A percentile compares a stretch with the other conserved stretches of the same genome.
These are phyloP conservation scores for Carex myosuroides DNA, from an alignment of 176 grass and related monocot genomes.

Conservation along the genomic window DNA sequence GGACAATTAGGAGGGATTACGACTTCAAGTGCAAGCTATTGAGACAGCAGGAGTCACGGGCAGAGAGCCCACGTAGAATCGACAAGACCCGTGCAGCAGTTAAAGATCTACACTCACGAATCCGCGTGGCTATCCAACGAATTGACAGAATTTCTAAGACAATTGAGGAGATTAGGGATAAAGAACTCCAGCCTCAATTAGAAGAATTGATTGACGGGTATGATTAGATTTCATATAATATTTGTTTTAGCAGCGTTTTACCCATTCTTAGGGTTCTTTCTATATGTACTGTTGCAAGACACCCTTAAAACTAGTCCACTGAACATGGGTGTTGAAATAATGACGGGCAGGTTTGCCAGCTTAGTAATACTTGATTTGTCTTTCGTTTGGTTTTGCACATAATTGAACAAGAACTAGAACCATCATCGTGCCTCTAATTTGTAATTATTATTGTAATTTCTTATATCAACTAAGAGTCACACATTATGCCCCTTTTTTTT, in stretches of 20 bases:
- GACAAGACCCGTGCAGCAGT: constrained; percentile 84
- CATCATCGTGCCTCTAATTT: not conserved
- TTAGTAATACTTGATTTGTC: not conserved
- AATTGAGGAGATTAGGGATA: constrained; percentile 95
- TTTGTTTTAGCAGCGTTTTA: not conserved
- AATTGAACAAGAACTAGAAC: constrained; percentile 6
- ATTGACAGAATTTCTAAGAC: constrained; percentile 87
- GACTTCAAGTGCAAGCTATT: constrained; percentile 77
- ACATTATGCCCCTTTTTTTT: not conserved
- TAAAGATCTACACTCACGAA: constrained; percentile 93
- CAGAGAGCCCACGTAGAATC: constrained; percentile 52
- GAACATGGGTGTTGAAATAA: not conserved
- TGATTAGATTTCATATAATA: constrained; percentile 15
- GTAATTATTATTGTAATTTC: not conserved
- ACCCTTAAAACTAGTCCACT: not conserved
- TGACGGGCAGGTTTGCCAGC: not conserved
- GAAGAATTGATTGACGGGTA: constrained; percentile 99
- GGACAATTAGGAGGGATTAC: constrained; percentile 65
- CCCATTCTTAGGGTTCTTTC: not conserved
- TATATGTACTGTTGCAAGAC: not conserved
- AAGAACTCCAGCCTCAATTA: constrained; percentile 94
- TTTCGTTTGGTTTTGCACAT: not conserved
- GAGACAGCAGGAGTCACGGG: constrained; percentile 73
- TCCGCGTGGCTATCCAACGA: constrained; percentile 87
- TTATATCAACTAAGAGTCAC: not conserved